Evolutionary conservation across 2,329 filamentous ascomycete genomes (phyloP), one percentile per base, ranked within the genome.

Genomic region (Diplodia intermedia): DNA sequence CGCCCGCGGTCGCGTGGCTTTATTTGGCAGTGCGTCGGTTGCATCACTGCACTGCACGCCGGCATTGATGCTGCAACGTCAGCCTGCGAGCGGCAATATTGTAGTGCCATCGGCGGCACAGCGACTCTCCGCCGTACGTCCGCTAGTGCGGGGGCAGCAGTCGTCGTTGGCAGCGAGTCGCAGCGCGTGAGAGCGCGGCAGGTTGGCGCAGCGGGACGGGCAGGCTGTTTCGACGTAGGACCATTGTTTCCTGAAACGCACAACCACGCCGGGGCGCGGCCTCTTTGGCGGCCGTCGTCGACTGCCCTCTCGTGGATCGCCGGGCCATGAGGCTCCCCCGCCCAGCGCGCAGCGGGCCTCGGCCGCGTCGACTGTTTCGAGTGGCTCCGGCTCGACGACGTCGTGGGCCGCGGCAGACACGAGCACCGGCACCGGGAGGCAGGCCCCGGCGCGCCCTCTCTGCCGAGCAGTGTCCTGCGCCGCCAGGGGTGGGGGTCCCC

Each of bases 281-380:
- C 60, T 52, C 47, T 63, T 63, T 49, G 50, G 60, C 47, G 60
- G 60, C 60, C 60, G 6, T 15, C 23, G 23, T 15, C 26, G 23
- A 36, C 31, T 33, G 31, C 31, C 8, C 31, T 36, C 29, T 38
- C 54, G 11, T 47, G 55, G 56, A 62, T 62, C 57, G 57, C 50
- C 57, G 23, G 57, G 40, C 43, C 57, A 36, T 60, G 40, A 50
- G 57, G 40, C 57, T 62, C 49, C 40, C 57, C 57, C 57, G 57
- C 57, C 60, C 60, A 52, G 43, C 43, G 60, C 47, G 20, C 56
- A 38, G 60, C 60, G 60, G 60, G 60, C 60, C 60, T 63, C 60
- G 60, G 60, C 60, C 60, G 60, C 60, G 43, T 63, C 60, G 47
- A 36, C 60, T 52, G 47, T 52, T 52, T 63, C 60, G 60, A 62